Conservation (phyloP, 2,329 filamentous ascomycete genomes). For the Hypoxylon sp. region DNA sequence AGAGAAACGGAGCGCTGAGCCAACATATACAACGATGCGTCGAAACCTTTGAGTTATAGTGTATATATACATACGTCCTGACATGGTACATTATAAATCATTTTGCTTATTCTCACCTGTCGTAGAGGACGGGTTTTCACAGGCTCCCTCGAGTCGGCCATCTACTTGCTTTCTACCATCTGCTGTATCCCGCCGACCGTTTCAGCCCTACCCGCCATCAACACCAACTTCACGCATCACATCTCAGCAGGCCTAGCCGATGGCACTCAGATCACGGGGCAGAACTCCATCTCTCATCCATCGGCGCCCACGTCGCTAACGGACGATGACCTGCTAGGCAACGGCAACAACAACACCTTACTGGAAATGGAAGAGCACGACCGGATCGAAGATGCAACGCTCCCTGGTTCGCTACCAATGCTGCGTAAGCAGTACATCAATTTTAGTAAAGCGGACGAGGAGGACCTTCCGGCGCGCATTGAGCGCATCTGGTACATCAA, state of each 20-base stretch:
- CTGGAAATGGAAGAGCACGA: conserved; percentile 70
- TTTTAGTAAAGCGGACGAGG: conserved; percentile 82
- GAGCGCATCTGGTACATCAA: conserved; percentile 96
- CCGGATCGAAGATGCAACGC: conserved; percentile 82
- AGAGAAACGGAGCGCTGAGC: background rate
- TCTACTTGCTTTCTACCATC: conserved; percentile 89
- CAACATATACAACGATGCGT: background rate
- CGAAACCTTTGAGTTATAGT: background rate
- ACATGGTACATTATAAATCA: background rate
- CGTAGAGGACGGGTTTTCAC: conserved; percentile 83
- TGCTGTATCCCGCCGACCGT: conserved; percentile 85
- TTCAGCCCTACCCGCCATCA: conserved; percentile 88
- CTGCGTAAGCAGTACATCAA: conserved; percentile 85
- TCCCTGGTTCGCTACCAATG: conserved; percentile 84
- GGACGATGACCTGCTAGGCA: conserved; percentile 51
- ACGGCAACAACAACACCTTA: conserved; percentile 28
- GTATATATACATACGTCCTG: too few species aligned
- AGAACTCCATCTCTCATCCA: conserved; percentile 93
- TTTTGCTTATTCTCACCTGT: background rate
- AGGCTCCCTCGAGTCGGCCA: conserved; percentile 91
- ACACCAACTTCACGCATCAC: conserved; percentile 95
- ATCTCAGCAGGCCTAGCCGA: conserved; percentile 87
- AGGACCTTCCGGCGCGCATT: conserved; percentile 84
- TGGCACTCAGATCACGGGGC: conserved; percentile 85
- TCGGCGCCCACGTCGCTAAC: conserved; percentile 72